Conservation (phyloP, 2,329 filamentous ascomycete genomes). For the Byssochlamys sp. region DNA sequence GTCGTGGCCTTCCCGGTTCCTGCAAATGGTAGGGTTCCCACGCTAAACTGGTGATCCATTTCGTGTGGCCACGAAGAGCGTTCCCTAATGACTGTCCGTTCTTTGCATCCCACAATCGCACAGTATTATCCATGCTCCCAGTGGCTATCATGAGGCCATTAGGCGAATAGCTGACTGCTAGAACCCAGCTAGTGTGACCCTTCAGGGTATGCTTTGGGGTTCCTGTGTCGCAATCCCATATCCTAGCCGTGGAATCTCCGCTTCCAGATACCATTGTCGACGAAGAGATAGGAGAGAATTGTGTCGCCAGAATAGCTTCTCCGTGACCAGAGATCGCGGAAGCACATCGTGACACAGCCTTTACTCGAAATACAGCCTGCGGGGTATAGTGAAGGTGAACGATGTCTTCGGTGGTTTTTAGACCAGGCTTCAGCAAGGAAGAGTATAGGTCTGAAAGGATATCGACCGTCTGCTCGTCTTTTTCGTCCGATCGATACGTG, state of each 20-base stretch:
- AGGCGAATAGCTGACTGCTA: slow-evolving; percentile 78
- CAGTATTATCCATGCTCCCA: slow-evolving; percentile 83
- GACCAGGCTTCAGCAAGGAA: slow-evolving; percentile 40
- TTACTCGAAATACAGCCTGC: slow-evolving; percentile 87
- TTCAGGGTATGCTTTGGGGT: slow-evolving; percentile 78
- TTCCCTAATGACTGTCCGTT: slow-evolving; percentile 65
- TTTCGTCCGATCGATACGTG: slow-evolving; percentile 43
- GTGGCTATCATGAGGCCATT: slow-evolving; percentile 75
- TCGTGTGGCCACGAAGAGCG: slow-evolving; percentile 71
- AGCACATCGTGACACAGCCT: slow-evolving; percentile 80
- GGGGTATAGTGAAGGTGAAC: slow-evolving; percentile 60
- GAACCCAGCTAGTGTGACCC: slow-evolving; percentile 81
- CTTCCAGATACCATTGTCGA: slow-evolving; percentile 75
- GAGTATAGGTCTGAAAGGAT: slow-evolving; percentile 42
- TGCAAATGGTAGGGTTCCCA: slow-evolving; percentile 94
- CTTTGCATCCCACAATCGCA: slow-evolving; percentile 79
- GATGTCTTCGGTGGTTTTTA: slow-evolving; percentile 52
- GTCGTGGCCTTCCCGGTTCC: slow-evolving; percentile 58
- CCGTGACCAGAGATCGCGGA: slow-evolving; percentile 84
- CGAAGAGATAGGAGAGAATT: slow-evolving; percentile 73
- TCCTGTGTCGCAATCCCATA: slow-evolving; percentile 92
- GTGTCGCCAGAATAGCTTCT: slow-evolving; percentile 74
- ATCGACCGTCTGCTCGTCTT: slow-evolving; percentile 33
- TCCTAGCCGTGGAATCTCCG: slow-evolving; percentile 79
- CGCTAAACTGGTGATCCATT: slow-evolving; percentile 76